These are phyloP conservation scores for Pichia rugopelliculosa DNA, from an alignment of 805 yeast genomes.

Conservation along the genomic window DNA sequence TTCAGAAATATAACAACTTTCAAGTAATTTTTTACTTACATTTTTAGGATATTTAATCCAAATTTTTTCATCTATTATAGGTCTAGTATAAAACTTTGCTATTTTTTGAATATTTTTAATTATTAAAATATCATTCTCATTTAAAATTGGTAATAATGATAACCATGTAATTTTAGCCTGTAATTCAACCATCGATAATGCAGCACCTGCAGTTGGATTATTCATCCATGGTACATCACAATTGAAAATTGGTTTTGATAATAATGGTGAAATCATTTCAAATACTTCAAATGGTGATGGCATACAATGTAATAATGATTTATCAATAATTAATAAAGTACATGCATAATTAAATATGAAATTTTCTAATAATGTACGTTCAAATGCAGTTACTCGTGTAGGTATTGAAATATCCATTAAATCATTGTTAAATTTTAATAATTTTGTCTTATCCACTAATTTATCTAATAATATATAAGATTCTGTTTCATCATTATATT, in stretches of 20 bases:
- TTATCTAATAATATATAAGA: constrained; percentile 7
- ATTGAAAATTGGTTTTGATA: constrained; percentile 30
- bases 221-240: constrained; percentile 33
- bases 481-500: not conserved
- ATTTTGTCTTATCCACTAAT: constrained; percentile 1
- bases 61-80: constrained; percentile 13
- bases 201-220: constrained; percentile 36
- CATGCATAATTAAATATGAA: constrained; percentile 38
- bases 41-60: constrained; percentile 12
- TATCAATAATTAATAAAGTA: constrained; percentile 29
- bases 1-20: constrained; percentile 15
- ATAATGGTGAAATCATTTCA: constrained; percentile 21
- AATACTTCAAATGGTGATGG: constrained; percentile 39
- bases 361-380: constrained; percentile 37
- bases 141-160: constrained; percentile 16
- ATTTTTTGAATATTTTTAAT: constrained; percentile 5
- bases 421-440: not conserved
- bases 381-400: constrained; percentile 11
- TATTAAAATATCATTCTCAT: constrained; percentile 1
- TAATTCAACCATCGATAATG: constrained; percentile 32
- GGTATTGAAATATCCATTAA: not conserved
- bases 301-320: constrained; percentile 22
- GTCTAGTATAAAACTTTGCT: constrained; percentile 12
- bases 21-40: constrained; percentile 14
- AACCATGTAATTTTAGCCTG: constrained; percentile 33